Evolutionary conservation across 192 early-diverging fungal genomes (phyloP).

Genomic region (Coemansia sp.): DNA sequence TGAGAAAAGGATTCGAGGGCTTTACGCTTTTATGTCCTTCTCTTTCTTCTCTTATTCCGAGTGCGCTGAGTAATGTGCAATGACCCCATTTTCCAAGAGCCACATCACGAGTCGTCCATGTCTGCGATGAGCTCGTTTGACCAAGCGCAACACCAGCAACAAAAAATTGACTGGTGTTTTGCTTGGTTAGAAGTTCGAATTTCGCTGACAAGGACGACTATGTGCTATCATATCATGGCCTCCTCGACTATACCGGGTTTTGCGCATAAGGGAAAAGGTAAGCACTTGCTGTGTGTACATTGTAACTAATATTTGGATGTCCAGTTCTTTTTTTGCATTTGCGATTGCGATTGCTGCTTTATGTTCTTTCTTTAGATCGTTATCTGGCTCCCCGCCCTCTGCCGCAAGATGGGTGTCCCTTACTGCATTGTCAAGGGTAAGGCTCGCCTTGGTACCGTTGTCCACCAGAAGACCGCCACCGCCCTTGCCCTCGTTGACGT

Average conservation of each 20-base stretch:
- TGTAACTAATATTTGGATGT: neutral
- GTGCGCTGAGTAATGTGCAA: slow-evolving; percentile 45
- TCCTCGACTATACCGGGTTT: neutral
- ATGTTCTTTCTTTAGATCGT: slow-evolving; percentile 64
- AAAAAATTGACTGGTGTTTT: no score
- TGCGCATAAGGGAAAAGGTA: slow-evolving; percentile 17
- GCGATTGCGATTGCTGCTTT: neutral
- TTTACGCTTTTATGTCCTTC: neutral
- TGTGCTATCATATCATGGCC: neutral
- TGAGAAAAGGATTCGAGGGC: no score
- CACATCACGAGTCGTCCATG: neutral
- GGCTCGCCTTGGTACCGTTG: slow-evolving; percentile 95
- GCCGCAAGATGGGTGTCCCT: slow-evolving; percentile 99
- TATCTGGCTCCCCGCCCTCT: slow-evolving; percentile 98
- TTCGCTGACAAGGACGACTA: no score
- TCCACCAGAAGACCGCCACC: slow-evolving; percentile 99
- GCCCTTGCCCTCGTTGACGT: slow-evolving; percentile 93
- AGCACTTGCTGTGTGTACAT: slow-evolving; percentile 6
- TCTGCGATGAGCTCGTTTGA: no score
- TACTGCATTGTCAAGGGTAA: slow-evolving; percentile 99
- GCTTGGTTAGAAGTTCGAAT: no score
- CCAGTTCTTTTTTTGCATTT: neutral
- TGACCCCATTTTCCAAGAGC: slow-evolving; percentile 40
- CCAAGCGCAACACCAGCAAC: no score
- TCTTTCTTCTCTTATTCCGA: slow-evolving; percentile 1